These are phyloP conservation scores for Yamagishiella unicocca DNA, from an alignment of 139 green algal species.

Conservation along the genomic window DNA sequence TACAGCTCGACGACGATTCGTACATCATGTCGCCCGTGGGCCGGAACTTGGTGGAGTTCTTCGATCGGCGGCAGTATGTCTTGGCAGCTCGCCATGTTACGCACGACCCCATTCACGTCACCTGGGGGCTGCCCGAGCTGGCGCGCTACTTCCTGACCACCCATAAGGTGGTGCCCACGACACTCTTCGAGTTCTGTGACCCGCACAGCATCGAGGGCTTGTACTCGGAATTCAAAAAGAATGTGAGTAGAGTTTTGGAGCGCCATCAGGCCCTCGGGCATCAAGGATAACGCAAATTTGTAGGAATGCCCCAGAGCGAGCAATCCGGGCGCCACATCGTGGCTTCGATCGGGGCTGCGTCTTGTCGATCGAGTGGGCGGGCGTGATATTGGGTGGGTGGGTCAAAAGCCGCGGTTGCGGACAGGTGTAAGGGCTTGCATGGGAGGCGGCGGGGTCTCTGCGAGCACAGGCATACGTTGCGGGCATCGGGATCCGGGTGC, in stretches of 20 bases:
- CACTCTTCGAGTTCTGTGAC: slow-evolving; percentile 14
- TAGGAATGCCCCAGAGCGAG: not conserved
- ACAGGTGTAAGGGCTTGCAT: too few relatives aligned
- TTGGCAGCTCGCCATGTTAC: not conserved
- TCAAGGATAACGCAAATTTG: not conserved
- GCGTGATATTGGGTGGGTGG: too few relatives aligned
- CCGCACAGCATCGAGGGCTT: slow-evolving; percentile 10
- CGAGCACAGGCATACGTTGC: too few relatives aligned
- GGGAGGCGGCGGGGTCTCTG: too few relatives aligned
- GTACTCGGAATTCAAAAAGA: not conserved
- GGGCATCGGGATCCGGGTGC: too few relatives aligned
- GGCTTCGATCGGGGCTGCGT: not conserved
- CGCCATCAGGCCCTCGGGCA: not conserved
- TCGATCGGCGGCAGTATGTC: not conserved
- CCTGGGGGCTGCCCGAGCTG: slow-evolving; percentile 39
- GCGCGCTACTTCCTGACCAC: slow-evolving; percentile 5
- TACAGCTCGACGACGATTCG: slow-evolving; percentile 26
- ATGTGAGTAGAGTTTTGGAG: not conserved
- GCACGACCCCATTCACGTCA: not conserved
- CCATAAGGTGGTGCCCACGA: not conserved
- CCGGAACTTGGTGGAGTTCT: not conserved
- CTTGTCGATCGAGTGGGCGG: too few relatives aligned
- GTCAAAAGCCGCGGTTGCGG: too few relatives aligned
- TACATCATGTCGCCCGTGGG: not conserved
- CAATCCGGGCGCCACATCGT: too few relatives aligned